A percentile compares a stretch with the other conserved stretches of the same genome.
Evolutionary conservation across 179 eudicot species (phyloP).

Genomic region (Vitellaria paradoxa): DNA sequence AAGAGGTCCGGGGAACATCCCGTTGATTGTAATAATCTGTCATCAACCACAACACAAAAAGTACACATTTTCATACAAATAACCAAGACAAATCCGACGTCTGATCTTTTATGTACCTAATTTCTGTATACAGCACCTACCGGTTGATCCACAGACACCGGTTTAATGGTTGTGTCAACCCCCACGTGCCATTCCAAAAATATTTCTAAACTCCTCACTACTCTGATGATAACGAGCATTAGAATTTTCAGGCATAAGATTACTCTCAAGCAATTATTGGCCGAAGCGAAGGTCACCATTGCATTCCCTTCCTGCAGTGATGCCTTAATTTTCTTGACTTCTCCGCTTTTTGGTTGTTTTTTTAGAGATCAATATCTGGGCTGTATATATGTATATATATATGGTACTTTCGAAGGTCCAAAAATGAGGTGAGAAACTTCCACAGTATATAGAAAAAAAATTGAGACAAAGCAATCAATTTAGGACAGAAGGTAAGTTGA

Average conservation of each 20-base stretch:
- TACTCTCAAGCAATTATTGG: neutral
- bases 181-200: conserved; percentile 20
- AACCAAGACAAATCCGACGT: too few species aligned
- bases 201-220: conserved; percentile 8
- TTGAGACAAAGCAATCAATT: too few species aligned
- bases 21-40: conserved; percentile 54
- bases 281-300: neutral
- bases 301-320: neutral
- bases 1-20: conserved; percentile 55
- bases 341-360: neutral
- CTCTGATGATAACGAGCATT: neutral
- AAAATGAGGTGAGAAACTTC: too few species aligned
- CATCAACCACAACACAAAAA: neutral
- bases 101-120: too few species aligned
- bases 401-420: too few species aligned
- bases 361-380: neutral
- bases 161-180: conserved; percentile 5
- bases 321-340: too few species aligned
- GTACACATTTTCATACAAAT: too few species aligned
- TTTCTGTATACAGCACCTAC: neutral
- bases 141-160: conserved; percentile 12
- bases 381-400: neutral
- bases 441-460: too few species aligned
- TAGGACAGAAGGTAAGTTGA: too few species aligned
- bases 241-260: neutral